phyloP scores from a whole-genome alignment of 2,329 filamentous ascomycete genomes.

The Fusarium solani-melongenae region DNA sequence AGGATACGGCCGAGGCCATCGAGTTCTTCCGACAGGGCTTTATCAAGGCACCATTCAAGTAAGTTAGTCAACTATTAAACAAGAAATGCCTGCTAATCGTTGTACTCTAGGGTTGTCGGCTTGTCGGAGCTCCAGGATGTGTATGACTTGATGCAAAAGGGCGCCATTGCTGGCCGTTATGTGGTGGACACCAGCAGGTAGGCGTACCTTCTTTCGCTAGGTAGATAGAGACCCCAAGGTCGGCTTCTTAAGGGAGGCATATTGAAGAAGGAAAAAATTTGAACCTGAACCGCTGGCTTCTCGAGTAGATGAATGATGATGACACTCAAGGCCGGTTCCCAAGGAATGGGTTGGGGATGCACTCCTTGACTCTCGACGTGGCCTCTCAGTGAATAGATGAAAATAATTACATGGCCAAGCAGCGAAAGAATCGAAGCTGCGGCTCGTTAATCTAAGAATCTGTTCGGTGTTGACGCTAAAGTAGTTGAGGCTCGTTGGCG shows the following conservation, averaged over 20 bases:
- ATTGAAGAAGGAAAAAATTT: not conserved
- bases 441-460: not conserved
- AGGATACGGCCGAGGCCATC: conserved; percentile 85
- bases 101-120: conserved; percentile 65
- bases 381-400: not conserved
- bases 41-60: conserved; percentile 85
- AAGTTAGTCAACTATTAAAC: rapidly evolving
- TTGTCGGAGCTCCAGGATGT: conserved; percentile 80
- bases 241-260: not conserved
- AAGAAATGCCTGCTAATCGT: not conserved
- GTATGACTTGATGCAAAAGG: conserved; percentile 76
- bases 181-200: conserved; percentile 77
- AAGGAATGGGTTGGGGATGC: not conserved
- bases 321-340: too few relatives aligned
- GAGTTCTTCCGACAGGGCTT: conserved; percentile 85
- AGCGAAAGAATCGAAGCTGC: not conserved
- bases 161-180: conserved; percentile 77
- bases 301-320: not conserved
- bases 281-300: not conserved
- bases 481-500: not conserved
- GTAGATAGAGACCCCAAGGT: not conserved
- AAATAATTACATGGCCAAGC: not conserved
- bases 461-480: not conserved
- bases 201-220: not conserved
- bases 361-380: not conserved